Conservation (phyloP, 805 yeast genomes). For the Naumovozyma castellii region DNA sequence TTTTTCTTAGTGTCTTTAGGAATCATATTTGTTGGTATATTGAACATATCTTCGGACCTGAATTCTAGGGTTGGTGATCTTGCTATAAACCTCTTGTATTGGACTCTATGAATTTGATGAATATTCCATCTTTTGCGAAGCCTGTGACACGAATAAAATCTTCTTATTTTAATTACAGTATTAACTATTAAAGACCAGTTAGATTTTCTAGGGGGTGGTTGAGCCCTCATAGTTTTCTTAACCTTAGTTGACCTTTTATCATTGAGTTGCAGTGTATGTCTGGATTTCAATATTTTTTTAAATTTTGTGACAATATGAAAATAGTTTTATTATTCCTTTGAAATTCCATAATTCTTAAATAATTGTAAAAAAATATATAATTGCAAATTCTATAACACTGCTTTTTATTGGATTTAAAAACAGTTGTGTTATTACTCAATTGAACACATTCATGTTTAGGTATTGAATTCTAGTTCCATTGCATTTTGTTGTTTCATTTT, state of each 20-base stretch:
- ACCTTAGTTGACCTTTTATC: neutral
- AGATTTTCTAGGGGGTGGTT: conserved; percentile 26
- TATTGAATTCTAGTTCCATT: too few species aligned
- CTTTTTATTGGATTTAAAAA: too few species aligned
- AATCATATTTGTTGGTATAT: conserved; percentile 15
- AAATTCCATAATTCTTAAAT: too few species aligned
- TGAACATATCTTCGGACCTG: conserved; percentile 20
- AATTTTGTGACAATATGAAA: too few species aligned
- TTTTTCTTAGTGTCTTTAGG: conserved; percentile 12
- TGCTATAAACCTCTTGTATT: conserved; percentile 3
- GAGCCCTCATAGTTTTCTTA: conserved; percentile 25
- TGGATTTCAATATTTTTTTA: too few species aligned
- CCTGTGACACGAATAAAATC: conserved; percentile 6
- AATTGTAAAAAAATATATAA: too few species aligned
- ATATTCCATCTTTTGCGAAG: conserved; percentile 19
- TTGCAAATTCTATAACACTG: too few species aligned
- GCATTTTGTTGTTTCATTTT: too few species aligned
- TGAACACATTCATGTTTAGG: too few species aligned
- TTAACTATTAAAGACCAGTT: conserved; percentile 3
- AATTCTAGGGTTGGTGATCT: conserved; percentile 13
- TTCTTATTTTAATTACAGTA: neutral
- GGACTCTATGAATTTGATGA: conserved; percentile 13
- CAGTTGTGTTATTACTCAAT: too few species aligned
- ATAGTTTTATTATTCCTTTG: too few species aligned
- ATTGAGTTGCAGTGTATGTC: neutral